Conservation (phyloP, 768 basidiomycete species). For the Podaxis sp. region DNA sequence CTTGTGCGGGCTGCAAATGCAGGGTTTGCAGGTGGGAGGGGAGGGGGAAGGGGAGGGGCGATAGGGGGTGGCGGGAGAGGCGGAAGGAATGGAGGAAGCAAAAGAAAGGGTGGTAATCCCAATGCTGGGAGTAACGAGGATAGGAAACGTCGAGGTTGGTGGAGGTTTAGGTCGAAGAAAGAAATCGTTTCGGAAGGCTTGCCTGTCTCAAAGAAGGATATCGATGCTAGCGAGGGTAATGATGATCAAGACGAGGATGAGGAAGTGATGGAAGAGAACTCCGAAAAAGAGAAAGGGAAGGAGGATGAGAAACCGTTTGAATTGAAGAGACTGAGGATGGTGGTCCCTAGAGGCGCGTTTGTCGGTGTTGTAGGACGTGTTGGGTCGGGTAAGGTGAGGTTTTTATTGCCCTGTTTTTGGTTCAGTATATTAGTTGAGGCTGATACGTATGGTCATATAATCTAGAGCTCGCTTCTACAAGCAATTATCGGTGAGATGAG, state of each 20-base stretch:
- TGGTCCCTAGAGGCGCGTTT: constrained; percentile 55
- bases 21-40: constrained; percentile 17
- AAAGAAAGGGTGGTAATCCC: constrained; percentile 6
- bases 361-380: constrained; percentile 76
- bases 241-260: constrained; percentile 15
- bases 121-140: constrained; percentile 2
- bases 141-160: constrained; percentile 15
- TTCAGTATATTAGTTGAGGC: not conserved
- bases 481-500: constrained; percentile 70
- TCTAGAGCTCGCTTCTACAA: constrained; percentile 55
- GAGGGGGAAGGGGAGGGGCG: constrained; percentile 21
- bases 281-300: constrained; percentile 9
- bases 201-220: constrained; percentile 1
- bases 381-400: constrained; percentile 65
- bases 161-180: constrained; percentile 18
- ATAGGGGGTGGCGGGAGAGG: constrained; percentile 19
- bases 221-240: not conserved
- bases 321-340: constrained; percentile 45
- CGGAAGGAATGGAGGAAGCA: constrained; percentile 15
- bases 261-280: not conserved
- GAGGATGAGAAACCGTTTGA: constrained; percentile 50
- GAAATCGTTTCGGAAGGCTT: constrained; percentile 6
- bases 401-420: not conserved
- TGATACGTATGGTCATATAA: not conserved
- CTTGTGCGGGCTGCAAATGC: constrained; percentile 19